phyloP scores from a whole-genome alignment of 345 rosid genomes.

The Salix viminalis region DNA sequence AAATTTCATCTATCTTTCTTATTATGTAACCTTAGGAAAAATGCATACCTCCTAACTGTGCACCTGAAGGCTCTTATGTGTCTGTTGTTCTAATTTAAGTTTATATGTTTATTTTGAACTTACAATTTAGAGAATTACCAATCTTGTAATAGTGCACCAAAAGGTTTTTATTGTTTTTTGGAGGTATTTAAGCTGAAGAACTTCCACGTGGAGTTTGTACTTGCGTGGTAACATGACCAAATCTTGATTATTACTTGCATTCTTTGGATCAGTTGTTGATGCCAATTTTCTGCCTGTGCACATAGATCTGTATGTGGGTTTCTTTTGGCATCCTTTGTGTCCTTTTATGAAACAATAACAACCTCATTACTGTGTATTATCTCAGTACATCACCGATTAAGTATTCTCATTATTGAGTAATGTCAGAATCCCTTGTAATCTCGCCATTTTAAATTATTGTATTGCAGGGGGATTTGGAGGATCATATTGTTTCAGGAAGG shows the following conservation, averaged over 20 bases:
- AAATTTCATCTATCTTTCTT: constrained; percentile 1
- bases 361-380: constrained; percentile 15
- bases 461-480: constrained; percentile 54
- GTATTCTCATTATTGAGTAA: constrained; percentile 5
- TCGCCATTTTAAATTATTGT: constrained; percentile 17
- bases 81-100: background rate
- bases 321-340: background rate
- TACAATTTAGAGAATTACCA: background rate
- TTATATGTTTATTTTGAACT: background rate
- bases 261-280: background rate
- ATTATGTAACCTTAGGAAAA: background rate
- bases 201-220: background rate
- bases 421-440: constrained; percentile 18
- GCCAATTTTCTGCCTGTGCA: constrained; percentile 3
- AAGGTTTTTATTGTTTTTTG: background rate
- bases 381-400: constrained; percentile 5
- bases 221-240: background rate
- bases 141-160: background rate
- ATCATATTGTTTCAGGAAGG: constrained; percentile 42
- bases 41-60: background rate
- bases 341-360: constrained; percentile 26
- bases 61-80: background rate
- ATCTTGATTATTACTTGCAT: background rate
- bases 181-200: background rate
- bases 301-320: constrained; percentile 9